Percentiles rank a stretch among this genome's conserved stretches.
phyloP scores from a whole-genome alignment of 2,329 filamentous ascomycete genomes.

The Chrysosporium queenslandicum region DNA sequence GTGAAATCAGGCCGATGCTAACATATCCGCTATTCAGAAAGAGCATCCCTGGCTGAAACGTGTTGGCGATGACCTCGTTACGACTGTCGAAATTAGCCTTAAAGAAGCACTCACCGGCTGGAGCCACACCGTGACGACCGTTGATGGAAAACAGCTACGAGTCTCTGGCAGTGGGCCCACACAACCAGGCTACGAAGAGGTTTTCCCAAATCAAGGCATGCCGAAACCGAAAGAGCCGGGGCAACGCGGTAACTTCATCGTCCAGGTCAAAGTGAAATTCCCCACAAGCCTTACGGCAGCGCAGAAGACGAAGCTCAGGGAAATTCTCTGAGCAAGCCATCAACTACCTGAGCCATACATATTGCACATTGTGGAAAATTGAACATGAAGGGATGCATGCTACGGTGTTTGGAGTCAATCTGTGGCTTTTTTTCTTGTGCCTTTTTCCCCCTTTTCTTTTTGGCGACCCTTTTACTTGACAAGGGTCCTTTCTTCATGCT shows the following conservation, averaged over 20 bases:
- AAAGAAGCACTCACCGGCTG: conserved; percentile 94
- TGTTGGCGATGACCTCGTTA: conserved; percentile 76
- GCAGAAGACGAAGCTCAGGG: conserved; percentile 72
- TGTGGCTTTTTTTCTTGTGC: no score
- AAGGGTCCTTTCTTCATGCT: not conserved
- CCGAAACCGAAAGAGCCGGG: conserved; percentile 81
- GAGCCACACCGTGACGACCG: conserved; percentile 82
- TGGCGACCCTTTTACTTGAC: no score
- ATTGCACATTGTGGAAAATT: not conserved
- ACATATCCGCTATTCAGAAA: conserved; percentile 53
- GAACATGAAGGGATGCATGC: conserved; percentile 8
- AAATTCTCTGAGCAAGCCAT: conserved; percentile 67
- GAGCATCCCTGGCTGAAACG: conserved; percentile 72
- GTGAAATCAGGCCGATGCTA: not conserved
- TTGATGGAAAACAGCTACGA: conserved; percentile 76
- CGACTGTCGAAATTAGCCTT: conserved; percentile 68
- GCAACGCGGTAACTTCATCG: conserved; percentile 74
- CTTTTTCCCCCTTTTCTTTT: no score
- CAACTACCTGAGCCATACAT: no score
- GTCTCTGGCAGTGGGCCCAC: conserved; percentile 77
- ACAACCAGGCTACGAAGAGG: conserved; percentile 68
- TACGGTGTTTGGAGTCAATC: conserved; percentile 5
- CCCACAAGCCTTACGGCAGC: conserved; percentile 62
- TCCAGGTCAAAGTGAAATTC: conserved; percentile 89
- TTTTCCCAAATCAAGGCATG: conserved; percentile 84